These are phyloP conservation scores for Elsinoe australis DNA, from an alignment of 2,329 filamentous ascomycete genomes.

Conservation along the genomic window DNA sequence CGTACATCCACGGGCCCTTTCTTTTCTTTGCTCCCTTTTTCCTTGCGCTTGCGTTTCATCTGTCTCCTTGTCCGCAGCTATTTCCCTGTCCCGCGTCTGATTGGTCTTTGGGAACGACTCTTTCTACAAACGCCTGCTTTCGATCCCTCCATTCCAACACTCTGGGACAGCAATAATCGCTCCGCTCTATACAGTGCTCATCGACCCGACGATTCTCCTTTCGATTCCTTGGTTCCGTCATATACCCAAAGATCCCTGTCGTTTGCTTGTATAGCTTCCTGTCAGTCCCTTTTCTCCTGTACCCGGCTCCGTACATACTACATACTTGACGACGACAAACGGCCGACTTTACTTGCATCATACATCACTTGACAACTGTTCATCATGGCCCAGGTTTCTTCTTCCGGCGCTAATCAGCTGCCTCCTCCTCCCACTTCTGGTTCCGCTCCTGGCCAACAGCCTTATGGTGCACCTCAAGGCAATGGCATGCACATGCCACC, in stretches of 20 bases:
- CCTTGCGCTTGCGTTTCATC: slow-evolving; percentile 13
- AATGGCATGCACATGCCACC: slow-evolving; percentile 73
- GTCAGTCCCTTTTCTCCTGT: background rate
- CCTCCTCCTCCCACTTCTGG: slow-evolving; percentile 60
- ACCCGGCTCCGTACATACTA: background rate
- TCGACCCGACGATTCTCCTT: background rate
- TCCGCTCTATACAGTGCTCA: slow-evolving; percentile 6
- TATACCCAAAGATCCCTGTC: slow-evolving; percentile 3
- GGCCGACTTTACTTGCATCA: slow-evolving; percentile 57
- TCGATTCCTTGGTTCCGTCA: slow-evolving; percentile 5
- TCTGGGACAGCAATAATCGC: slow-evolving; percentile 11
- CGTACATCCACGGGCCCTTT: slow-evolving; percentile 16
- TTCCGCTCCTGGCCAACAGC: slow-evolving; percentile 58
- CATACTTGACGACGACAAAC: slow-evolving; percentile 41
- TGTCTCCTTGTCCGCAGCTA: slow-evolving; percentile 15
- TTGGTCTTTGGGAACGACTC: background rate
- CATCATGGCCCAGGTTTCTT: slow-evolving; percentile 69
- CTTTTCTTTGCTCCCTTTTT: slow-evolving; percentile 20
- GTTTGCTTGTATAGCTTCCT: slow-evolving; percentile 13
- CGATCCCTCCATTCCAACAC: slow-evolving; percentile 5
- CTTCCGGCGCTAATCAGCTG: slow-evolving; percentile 57
- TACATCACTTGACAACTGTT: slow-evolving; percentile 13
- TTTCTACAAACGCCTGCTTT: slow-evolving; percentile 1
- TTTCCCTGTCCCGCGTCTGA: slow-evolving; percentile 10
- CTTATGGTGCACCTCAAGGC: slow-evolving; percentile 57